Evolutionary conservation across 805 yeast genomes (phyloP), one percentile per base, ranked within the genome.

Genomic region (Wickerhamomyces tratensis): DNA sequence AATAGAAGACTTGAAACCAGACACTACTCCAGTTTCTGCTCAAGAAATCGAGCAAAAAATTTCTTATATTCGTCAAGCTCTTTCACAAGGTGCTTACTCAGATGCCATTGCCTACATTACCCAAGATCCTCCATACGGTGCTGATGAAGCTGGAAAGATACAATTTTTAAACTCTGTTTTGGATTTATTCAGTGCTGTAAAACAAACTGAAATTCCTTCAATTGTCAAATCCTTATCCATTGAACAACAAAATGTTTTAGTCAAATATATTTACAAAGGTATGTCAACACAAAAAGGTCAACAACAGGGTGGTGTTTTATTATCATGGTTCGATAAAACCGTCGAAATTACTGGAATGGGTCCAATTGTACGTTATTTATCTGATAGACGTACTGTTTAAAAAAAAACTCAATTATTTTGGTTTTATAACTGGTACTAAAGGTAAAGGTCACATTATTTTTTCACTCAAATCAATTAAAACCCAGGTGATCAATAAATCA

Each of bases 281-380:
- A 87, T 93, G 95, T 68, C 79, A 38, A 65, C 80, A 10, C 73
- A 80, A 30, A 79, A 77, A 50, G 89, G 93, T 10, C 86, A 86
- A 49, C 85, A 82, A 53, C 87, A 82, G 49, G 95, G 96, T 15
- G 95, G 95, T 39, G 71, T 82, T 39, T 62, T 93, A 51, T 74
- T 93, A 52, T 77, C 82, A 31, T 93, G 98, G 98, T 86, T 82
- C 58, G 97, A 91, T 52, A 88, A 87, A 64, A 76, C 91, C 15
- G 80, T 86, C 34, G 94, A 83, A 47, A 66, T 76, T 20, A 77
- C 89, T 13, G 98, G 98, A 15, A 80, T 83, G 57, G 96, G 95
- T 11, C 85, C 95, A 37, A 81, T 93, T 51, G 85, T 85, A 40
- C 78, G 96, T 52, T 88, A 79, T 62, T 71, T 88, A 63, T 76